These are phyloP conservation scores for Diaporthe caulivora DNA, from an alignment of 2,329 filamentous ascomycete genomes.

Conservation along the genomic window DNA sequence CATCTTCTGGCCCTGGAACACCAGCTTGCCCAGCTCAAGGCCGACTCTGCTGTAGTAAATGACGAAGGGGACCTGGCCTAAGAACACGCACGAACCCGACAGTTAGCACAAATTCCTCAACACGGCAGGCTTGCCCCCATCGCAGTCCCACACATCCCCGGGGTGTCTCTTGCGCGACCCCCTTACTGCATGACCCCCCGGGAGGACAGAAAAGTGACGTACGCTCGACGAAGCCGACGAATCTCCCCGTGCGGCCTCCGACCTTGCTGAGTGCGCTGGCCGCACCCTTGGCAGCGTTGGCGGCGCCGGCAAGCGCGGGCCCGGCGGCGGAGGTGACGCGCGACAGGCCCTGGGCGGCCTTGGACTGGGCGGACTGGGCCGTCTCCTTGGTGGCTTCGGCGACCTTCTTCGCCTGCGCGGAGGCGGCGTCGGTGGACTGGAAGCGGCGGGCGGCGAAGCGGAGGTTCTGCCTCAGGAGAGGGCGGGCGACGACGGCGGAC, in stretches of 20 bases:
- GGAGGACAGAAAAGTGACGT: constrained; percentile 56
- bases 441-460: constrained; percentile 64
- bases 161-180: background rate
- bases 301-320: constrained; percentile 80
- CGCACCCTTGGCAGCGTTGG: constrained; percentile 77
- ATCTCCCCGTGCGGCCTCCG: constrained; percentile 84
- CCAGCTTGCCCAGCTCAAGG: constrained; percentile 87
- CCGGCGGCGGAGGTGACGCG: constrained; percentile 85
- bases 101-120: background rate
- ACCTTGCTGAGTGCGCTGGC: constrained; percentile 78
- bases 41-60: constrained; percentile 94
- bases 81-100: constrained; percentile 21
- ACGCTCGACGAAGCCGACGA: constrained; percentile 89
- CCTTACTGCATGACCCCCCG: too few relatives aligned
- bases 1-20: constrained; percentile 93
- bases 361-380: constrained; percentile 63
- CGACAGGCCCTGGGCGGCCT: constrained; percentile 86
- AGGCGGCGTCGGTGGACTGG: constrained; percentile 66
- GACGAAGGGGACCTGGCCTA: constrained; percentile 87
- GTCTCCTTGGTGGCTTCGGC: constrained; percentile 57
- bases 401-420: constrained; percentile 55
- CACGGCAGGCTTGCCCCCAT: background rate
- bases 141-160: background rate
- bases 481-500: constrained; percentile 38
- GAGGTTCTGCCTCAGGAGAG: constrained; percentile 39